Base-by-base conservation (phyloP, 495 filamentous ascomycete species). In the Collariella sp. region DNA sequence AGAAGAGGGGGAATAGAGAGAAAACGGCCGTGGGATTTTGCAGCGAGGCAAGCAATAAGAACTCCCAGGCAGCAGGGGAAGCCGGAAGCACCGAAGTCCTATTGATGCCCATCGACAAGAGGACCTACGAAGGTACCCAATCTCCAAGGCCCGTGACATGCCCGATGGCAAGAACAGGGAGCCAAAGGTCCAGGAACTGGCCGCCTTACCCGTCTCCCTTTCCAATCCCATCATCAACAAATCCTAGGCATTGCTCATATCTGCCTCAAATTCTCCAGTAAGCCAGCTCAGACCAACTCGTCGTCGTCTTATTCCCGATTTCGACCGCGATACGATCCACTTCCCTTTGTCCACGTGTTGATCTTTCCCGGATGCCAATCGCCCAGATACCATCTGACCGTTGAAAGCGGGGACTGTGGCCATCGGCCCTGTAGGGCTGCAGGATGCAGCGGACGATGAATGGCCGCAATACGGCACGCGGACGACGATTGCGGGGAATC, bases 391-490 rank as follows among this genome's bases (percentile, higher is more conserved):
- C 42, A n/a, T 31, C 26, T 31, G 26, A 31, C 26, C 26, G 26
- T 31, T n/a, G 18, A 20, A 40, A 15, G 19, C 13, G 36, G 31
- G 22, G 35, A 45, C 33, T 31, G 23, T 1, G 2, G 26, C 41
- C 31, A 18, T 16, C 5, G 13, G 19, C 44, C 24, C 41, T 15
- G 35, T 57, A 57, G 54, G 54, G 54, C 54, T 57, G 54, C 43
- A 55, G 26, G 45, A 2, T 42, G 26, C 35, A 10, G 19, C 36
- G 13, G 16, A 18, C 7, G 31, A 33, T 51, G 40, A 52, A 46
- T 57, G 39, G 48, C 46, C 18, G 33, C 40, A 22, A 18, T 57
- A 51, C 54, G 54, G 40, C 41, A 18, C 10, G 54, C 54, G 48
- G 48, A 51, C 47, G 7, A 46, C 23, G 35, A 19, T 18, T 39